Conservation (phyloP, 345 rosid species). For the Eucalyptus cloeziana region DNA sequence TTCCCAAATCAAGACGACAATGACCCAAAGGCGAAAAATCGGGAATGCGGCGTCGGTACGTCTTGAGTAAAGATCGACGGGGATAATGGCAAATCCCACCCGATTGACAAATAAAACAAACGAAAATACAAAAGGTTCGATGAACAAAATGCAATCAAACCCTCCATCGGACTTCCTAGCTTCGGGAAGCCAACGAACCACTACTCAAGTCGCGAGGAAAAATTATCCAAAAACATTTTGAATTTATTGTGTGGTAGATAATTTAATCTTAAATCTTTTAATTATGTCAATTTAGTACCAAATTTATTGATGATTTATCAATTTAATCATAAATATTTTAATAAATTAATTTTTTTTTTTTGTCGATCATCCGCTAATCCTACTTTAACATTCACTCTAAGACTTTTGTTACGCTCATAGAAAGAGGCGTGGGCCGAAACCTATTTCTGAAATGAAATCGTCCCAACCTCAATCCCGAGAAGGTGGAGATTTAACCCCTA, state of each 20-base stretch:
- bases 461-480: no score
- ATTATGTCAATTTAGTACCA: no score
- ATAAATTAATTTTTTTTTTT: no score
- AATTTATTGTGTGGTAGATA: rapidly evolving
- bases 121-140: neutral
- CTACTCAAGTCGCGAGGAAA: neutral
- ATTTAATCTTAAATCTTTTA: rapidly evolving
- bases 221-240: no score
- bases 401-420: no score
- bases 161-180: neutral
- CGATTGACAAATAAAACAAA: neutral
- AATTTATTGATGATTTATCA: rapidly evolving
- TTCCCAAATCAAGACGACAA: neutral
- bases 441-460: no score
- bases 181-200: neutral
- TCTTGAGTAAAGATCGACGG: neutral
- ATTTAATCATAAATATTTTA: no score
- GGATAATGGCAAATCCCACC: neutral
- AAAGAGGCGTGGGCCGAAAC: no score
- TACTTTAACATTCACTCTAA: no score
- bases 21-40: neutral
- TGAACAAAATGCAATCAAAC: neutral
- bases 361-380: no score
- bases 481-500: no score
- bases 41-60: neutral